A percentile compares a stretch with the other conserved stretches of the same genome.
phyloP scores from a whole-genome alignment of 2,329 filamentous ascomycete genomes.

The Fusarium beomiforme region DNA sequence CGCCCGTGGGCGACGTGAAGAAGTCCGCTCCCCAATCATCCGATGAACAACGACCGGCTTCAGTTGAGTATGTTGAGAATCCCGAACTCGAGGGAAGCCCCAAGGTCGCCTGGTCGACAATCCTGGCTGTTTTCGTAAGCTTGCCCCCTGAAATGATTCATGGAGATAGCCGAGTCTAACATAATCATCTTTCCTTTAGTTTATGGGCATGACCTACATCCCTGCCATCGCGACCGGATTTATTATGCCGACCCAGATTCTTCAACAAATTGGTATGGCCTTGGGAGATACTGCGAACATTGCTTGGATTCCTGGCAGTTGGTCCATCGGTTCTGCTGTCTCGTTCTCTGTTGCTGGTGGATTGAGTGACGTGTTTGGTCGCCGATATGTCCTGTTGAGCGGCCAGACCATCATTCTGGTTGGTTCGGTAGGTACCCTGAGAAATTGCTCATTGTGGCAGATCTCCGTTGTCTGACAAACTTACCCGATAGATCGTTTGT shows the following conservation, averaged over 20 bases:
- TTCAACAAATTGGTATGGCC: slow-evolving; percentile 7
- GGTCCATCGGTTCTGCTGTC: slow-evolving; percentile 7
- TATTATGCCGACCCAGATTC: slow-evolving; percentile 9
- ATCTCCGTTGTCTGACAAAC: neutral
- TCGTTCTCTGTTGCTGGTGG: slow-evolving; percentile 9
- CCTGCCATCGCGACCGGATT: slow-evolving; percentile 12
- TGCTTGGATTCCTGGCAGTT: slow-evolving; percentile 12
- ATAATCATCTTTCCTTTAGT: neutral
- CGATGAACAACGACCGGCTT: neutral
- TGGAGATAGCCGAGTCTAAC: neutral
- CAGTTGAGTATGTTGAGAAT: neutral
- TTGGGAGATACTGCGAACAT: slow-evolving; percentile 2
- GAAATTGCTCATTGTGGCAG: accelerated
- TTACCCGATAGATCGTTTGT: neutral
- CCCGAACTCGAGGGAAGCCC: neutral
- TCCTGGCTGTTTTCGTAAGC: slow-evolving; percentile 7
- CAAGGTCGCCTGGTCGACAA: slow-evolving; percentile 7
- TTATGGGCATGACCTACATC: slow-evolving; percentile 11
- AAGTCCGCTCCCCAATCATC: neutral
- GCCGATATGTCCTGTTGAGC: neutral
- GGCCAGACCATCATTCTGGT: slow-evolving; percentile 7
- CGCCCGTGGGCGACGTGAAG: neutral
- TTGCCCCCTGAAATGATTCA: accelerated
- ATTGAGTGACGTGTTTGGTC: slow-evolving; percentile 8
- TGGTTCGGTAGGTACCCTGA: neutral